Evolutionary conservation across 768 basidiomycete genomes (phyloP).

Genomic region (Leccinum variicolor): DNA sequence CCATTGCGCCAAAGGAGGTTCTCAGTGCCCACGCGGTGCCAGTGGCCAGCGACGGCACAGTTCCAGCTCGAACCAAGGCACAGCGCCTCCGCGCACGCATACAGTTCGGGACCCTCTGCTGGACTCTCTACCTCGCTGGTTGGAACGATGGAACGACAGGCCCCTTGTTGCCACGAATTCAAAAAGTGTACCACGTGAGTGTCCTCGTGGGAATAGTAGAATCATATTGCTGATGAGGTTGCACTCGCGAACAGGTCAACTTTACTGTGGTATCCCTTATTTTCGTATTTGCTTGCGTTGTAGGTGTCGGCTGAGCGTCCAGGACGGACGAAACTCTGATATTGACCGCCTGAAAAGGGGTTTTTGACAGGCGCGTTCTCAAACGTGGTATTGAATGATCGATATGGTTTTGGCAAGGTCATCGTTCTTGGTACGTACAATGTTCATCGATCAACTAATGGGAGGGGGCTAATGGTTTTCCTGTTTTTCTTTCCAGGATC

Average conservation of each 20-base stretch:
- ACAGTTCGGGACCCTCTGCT: conserved; percentile 36
- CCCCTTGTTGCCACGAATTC: conserved; percentile 38
- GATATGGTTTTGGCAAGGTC: conserved; percentile 36
- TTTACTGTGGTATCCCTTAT: conserved; percentile 41
- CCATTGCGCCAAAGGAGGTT: neutral
- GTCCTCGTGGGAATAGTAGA: neutral
- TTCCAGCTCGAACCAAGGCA: conserved; percentile 11
- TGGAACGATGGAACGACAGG: conserved; percentile 41
- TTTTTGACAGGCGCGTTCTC: conserved; percentile 32
- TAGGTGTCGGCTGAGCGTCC: conserved; percentile 15
- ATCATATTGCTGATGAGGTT: neutral
- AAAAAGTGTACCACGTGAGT: conserved; percentile 34
- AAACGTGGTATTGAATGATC: conserved; percentile 28
- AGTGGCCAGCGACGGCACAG: neutral
- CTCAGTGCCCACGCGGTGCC: neutral
- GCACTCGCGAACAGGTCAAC: conserved; percentile 27
- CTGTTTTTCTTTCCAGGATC: conserved; percentile 17
- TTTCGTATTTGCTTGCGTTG: conserved; percentile 40
- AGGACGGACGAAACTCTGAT: neutral
- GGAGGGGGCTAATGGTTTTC: neutral
- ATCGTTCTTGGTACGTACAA: conserved; percentile 22
- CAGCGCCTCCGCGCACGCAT: conserved; percentile 23
- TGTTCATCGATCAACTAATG: neutral
- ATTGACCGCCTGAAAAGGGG: conserved; percentile 21
- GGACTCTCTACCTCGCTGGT: conserved; percentile 32